Evolutionary conservation across 805 yeast species (phyloP).

Genomic region (Starmera caribaea): DNA sequence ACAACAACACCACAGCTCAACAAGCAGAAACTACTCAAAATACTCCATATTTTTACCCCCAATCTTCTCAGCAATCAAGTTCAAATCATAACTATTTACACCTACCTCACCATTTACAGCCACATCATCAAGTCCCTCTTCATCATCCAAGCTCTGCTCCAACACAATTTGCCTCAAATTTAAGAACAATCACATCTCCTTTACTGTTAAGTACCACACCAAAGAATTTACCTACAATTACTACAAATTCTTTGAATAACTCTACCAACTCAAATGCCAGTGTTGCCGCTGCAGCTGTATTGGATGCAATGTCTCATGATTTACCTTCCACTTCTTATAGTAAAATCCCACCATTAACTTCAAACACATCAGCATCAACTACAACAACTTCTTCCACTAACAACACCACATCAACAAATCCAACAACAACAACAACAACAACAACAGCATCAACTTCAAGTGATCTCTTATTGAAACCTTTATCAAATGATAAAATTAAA

Average conservation of each 20-base stretch:
- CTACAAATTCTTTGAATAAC: slow-evolving; percentile 12
- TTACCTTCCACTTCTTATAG: background rate
- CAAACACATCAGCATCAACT: background rate
- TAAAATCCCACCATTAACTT: background rate
- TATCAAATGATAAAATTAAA: background rate
- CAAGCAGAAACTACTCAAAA: slow-evolving; percentile 12
- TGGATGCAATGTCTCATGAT: slow-evolving; percentile 10
- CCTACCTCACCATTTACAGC: slow-evolving; percentile 4
- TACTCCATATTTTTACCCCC: slow-evolving; percentile 6
- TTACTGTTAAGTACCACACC: slow-evolving; percentile 41
- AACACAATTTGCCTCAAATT: slow-evolving; percentile 58
- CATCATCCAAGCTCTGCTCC: slow-evolving; percentile 65
- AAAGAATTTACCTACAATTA: slow-evolving; percentile 22
- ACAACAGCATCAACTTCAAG: background rate
- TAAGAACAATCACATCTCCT: slow-evolving; percentile 57
- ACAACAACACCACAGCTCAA: slow-evolving; percentile 3
- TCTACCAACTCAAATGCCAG: no score
- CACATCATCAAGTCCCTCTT: slow-evolving; percentile 37
- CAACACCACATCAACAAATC: background rate
- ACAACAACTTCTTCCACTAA: slow-evolving; percentile 1
- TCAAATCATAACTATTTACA: slow-evolving; percentile 1
- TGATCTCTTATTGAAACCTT: slow-evolving; percentile 10
- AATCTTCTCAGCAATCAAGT: slow-evolving; percentile 2
- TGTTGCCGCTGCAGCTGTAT: slow-evolving; percentile 19
- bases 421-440: slow-evolving; percentile 2